phyloP scores from a whole-genome alignment of 2,329 filamentous ascomycete species.

The Colletotrichum melonis region DNA sequence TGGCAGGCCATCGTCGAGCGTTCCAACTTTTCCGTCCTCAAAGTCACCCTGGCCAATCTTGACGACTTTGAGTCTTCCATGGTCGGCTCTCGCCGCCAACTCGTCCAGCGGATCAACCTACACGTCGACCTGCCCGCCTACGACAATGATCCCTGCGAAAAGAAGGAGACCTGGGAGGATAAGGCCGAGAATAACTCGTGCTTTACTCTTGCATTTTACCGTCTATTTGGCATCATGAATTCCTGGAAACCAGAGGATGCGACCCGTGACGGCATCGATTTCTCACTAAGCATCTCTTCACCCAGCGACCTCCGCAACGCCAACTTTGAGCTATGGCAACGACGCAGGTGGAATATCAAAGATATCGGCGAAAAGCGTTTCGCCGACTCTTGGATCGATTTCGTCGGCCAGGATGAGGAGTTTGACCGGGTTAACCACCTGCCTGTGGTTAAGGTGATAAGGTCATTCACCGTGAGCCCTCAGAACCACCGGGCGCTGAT shows the following conservation, averaged over 20 bases:
- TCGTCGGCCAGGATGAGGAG: constrained; percentile 36
- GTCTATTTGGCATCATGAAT: constrained; percentile 39
- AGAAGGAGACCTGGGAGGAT: constrained; percentile 40
- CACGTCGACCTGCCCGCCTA: constrained; percentile 40
- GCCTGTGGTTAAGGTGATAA: constrained; percentile 37
- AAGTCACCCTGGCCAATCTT: constrained; percentile 35
- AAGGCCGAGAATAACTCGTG: constrained; percentile 41
- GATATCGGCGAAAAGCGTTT: constrained; percentile 40
- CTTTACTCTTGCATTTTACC: constrained; percentile 40
- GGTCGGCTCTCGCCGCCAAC: constrained; percentile 36
- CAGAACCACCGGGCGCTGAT: constrained; percentile 36
- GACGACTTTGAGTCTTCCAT: constrained; percentile 38
- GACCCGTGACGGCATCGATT: constrained; percentile 30
- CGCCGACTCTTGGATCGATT: constrained; percentile 35
- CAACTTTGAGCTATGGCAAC: constrained; percentile 36
- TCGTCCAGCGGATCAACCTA: constrained; percentile 39
- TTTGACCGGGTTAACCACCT: constrained; percentile 28
- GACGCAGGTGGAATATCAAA: constrained; percentile 35
- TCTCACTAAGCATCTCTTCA: constrained; percentile 36
- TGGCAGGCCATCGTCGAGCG: constrained; percentile 42
- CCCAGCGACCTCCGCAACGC: constrained; percentile 39
- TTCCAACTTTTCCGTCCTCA: constrained; percentile 39
- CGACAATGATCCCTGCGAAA: constrained; percentile 35
- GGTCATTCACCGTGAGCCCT: constrained; percentile 34
- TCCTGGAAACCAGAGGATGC: constrained; percentile 37